Evolutionary conservation across 2,329 filamentous ascomycete species (phyloP).

Genomic region (Ophiostoma sp.): DNA sequence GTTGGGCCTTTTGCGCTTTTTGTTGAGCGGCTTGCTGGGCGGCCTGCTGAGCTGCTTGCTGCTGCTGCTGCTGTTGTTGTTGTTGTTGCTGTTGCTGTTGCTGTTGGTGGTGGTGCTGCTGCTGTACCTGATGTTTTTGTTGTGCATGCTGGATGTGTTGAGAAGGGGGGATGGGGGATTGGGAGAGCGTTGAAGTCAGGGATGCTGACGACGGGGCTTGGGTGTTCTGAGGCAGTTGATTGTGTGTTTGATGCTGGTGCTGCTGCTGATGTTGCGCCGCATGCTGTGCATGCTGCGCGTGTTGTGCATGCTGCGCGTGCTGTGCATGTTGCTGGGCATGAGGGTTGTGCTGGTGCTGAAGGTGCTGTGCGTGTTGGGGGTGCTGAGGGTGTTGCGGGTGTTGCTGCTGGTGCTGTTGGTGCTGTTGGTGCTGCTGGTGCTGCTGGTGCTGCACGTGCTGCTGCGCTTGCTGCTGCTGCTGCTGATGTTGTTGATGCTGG

Average conservation of each 20-base stretch:
- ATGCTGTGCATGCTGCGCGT: constrained; percentile 28
- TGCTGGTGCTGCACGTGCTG: constrained; percentile 24
- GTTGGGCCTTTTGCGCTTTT: constrained; percentile 27
- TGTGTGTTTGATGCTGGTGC: constrained; percentile 23
- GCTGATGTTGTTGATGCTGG: constrained; percentile 25
- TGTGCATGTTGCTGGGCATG: constrained; percentile 26
- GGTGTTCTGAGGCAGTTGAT: constrained; percentile 20
- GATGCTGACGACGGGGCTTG: constrained; percentile 35
- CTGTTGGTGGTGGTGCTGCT: constrained; percentile 16
- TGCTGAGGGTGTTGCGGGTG: constrained; percentile 22
- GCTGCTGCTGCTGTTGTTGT: constrained; percentile 29
- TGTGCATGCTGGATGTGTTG: constrained; percentile 12
- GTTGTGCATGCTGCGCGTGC: constrained; percentile 27
- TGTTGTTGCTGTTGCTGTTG: constrained; percentile 24
- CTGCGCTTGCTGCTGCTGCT: constrained; percentile 21
- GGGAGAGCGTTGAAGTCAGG: constrained; percentile 42
- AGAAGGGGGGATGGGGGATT: constrained; percentile 42
- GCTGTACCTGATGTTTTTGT: constrained; percentile 18
- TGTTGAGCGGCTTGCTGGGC: constrained; percentile 26
- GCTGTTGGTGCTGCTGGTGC: constrained; percentile 22
- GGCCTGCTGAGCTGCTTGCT: constrained; percentile 23
- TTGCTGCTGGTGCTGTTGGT: constrained; percentile 23
- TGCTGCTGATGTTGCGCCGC: constrained; percentile 26
- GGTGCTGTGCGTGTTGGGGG: constrained; percentile 24
- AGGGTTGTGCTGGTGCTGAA: constrained; percentile 32